A percentile compares a stretch with the other conserved stretches of the same genome.
phyloP scores from a whole-genome alignment of 192 early-diverging fungal genomes.

The Coemansia interrupta region DNA sequence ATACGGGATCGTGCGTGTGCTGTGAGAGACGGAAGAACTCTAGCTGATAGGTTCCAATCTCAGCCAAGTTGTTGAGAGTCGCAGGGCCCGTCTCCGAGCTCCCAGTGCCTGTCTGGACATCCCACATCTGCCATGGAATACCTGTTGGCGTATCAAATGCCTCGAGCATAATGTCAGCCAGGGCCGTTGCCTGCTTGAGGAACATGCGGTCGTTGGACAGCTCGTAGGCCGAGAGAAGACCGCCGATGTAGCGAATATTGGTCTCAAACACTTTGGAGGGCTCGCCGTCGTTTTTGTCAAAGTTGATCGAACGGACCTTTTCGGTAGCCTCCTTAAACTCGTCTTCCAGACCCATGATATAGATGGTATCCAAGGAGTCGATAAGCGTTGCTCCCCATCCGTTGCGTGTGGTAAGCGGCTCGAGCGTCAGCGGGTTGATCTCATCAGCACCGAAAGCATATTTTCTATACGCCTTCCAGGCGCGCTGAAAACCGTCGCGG shows the following conservation, averaged over 20 bases:
- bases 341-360: conserved; percentile 75
- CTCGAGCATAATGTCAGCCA: conserved; percentile 74
- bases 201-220: conserved; percentile 61
- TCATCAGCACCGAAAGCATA: conserved; percentile 81
- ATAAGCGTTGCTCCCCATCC: conserved; percentile 88
- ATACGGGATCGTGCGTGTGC: conserved; percentile 73
- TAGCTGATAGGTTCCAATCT: conserved; percentile 57
- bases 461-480: conserved; percentile 76
- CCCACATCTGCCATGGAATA: conserved; percentile 70
- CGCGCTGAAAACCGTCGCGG: conserved; percentile 59
- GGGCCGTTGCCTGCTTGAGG: conserved; percentile 70
- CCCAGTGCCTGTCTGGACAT: conserved; percentile 59
- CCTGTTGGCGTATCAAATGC: conserved; percentile 60
- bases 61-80: conserved; percentile 50
- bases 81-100: conserved; percentile 42
- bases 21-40: conserved; percentile 86
- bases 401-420: conserved; percentile 48
- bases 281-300: conserved; percentile 68
- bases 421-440: conserved; percentile 53
- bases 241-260: conserved; percentile 84
- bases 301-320: conserved; percentile 69
- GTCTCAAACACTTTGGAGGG: conserved; percentile 80
- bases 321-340: conserved; percentile 71
- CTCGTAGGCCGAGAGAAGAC: conserved; percentile 79
- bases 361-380: conserved; percentile 85